phyloP scores from a whole-genome alignment of 169 alveolate species.

The Plasmodium vinckei region DNA sequence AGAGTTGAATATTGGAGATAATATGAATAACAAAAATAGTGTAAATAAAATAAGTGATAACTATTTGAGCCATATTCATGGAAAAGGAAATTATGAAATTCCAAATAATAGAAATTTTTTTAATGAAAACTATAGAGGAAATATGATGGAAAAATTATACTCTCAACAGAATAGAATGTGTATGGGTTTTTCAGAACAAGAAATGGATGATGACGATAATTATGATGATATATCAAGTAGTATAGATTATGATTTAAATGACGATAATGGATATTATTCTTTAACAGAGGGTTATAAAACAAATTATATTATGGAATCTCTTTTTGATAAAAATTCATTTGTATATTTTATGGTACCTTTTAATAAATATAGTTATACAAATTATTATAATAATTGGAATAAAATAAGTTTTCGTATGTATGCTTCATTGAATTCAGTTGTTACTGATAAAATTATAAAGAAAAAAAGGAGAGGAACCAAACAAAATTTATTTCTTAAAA shows the following conservation, averaged over 20 bases:
- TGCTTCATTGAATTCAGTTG: constrained; percentile 48
- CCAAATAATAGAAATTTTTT: too few species aligned
- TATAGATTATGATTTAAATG: constrained; percentile 26
- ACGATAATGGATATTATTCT: constrained; percentile 37
- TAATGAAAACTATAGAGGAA: too few species aligned
- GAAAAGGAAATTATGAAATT: too few species aligned
- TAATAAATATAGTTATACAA: constrained; percentile 71
- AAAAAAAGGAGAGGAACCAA: constrained; percentile 11
- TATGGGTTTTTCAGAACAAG: too few species aligned
- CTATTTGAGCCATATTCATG: too few species aligned
- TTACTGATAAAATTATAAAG: constrained; percentile 2
- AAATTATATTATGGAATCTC: constrained; percentile 71
- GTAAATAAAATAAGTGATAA: not conserved
- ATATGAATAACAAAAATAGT: not conserved
- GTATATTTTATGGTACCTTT: constrained; percentile 69
- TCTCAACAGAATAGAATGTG: too few species aligned
- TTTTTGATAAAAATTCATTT: constrained; percentile 64
- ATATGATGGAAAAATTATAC: too few species aligned
- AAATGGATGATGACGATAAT: too few species aligned
- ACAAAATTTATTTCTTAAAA: not conserved
- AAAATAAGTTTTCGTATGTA: constrained; percentile 68
- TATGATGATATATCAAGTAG: constrained; percentile 28
- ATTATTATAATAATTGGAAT: constrained; percentile 71
- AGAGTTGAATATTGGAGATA: not conserved
- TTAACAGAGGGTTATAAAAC: constrained; percentile 69